Conservation (phyloP, 257 asterid species). For the Solanum chilense region DNA sequence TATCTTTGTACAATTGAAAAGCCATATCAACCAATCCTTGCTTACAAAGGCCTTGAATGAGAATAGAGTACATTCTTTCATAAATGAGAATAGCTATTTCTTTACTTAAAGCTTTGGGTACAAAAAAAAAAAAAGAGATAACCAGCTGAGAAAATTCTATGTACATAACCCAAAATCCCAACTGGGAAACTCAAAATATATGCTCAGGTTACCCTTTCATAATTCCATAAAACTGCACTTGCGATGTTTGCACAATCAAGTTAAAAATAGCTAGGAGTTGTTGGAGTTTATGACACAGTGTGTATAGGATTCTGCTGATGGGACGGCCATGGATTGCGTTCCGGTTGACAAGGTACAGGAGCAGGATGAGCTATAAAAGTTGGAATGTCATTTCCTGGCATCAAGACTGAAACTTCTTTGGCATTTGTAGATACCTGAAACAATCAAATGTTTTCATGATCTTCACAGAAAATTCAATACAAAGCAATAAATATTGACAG, state of each 20-base stretch:
- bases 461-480: background rate
- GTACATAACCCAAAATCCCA: too few relatives aligned
- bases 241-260: background rate
- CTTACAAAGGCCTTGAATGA: too few relatives aligned
- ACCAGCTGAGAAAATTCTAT: too few relatives aligned
- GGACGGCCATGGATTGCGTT: conserved; percentile 9
- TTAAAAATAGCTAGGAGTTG: background rate
- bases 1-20: too few relatives aligned
- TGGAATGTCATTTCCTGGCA: conserved; percentile 72
- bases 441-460: background rate
- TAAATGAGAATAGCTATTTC: too few relatives aligned
- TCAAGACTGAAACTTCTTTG: conserved; percentile 53
- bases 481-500: background rate
- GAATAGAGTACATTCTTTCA: too few relatives aligned
- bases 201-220: background rate
- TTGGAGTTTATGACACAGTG: background rate
- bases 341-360: conserved; percentile 42
- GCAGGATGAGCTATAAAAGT: conserved; percentile 75
- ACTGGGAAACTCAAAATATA: too few relatives aligned
- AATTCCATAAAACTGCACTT: background rate
- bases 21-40: too few relatives aligned
- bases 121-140: too few relatives aligned
- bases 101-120: too few relatives aligned
- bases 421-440: conserved; percentile 53
- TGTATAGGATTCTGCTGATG: conserved; percentile 4